Percentiles rank a stretch among this genome's conserved stretches.
These are phyloP conservation scores for Aschersonia sp. DNA, from an alignment of 2,329 filamentous ascomycete species.

Conservation along the genomic window DNA sequence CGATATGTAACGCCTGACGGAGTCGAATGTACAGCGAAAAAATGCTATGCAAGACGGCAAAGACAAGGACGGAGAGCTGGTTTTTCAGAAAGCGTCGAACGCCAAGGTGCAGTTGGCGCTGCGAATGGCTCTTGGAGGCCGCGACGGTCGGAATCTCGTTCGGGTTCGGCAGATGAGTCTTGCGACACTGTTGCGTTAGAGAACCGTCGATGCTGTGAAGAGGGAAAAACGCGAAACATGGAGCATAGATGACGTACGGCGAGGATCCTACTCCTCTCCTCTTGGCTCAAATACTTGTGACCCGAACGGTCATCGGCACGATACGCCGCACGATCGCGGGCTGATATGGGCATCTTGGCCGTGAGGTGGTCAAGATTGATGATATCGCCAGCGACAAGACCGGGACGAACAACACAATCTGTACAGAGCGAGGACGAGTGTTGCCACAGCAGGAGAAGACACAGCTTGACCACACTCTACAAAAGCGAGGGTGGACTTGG, in stretches of 20 bases:
- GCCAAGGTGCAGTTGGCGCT: slow-evolving; percentile 31
- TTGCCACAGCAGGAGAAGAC: background rate
- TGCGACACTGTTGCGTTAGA: slow-evolving; percentile 8
- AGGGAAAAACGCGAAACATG: background rate
- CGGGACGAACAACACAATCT: too few relatives aligned
- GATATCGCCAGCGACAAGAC: too few relatives aligned
- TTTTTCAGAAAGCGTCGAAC: slow-evolving; percentile 45
- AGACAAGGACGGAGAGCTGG: slow-evolving; percentile 52
- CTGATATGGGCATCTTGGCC: slow-evolving; percentile 18
- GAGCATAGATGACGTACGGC: slow-evolving; percentile 11
- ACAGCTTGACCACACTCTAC: background rate
- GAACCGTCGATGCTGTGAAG: background rate
- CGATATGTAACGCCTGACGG: slow-evolving; percentile 63
- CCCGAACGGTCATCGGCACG: slow-evolving; percentile 21
- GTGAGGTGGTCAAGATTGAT: background rate
- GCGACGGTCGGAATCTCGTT: slow-evolving; percentile 16
- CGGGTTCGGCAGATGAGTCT: slow-evolving; percentile 21
- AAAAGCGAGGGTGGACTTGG: background rate
- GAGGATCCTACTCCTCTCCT: slow-evolving; percentile 22
- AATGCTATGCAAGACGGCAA: slow-evolving; percentile 58
- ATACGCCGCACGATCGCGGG: slow-evolving; percentile 22
- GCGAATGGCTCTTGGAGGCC: slow-evolving; percentile 11
- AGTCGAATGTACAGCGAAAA: slow-evolving; percentile 82
- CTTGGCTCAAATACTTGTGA: slow-evolving; percentile 19
- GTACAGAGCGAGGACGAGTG: too few relatives aligned